Percentiles rank a stretch among this genome's conserved stretches.
Conservation (phyloP, 176 grass and related monocot species). For the Panicum miliaceum region DNA sequence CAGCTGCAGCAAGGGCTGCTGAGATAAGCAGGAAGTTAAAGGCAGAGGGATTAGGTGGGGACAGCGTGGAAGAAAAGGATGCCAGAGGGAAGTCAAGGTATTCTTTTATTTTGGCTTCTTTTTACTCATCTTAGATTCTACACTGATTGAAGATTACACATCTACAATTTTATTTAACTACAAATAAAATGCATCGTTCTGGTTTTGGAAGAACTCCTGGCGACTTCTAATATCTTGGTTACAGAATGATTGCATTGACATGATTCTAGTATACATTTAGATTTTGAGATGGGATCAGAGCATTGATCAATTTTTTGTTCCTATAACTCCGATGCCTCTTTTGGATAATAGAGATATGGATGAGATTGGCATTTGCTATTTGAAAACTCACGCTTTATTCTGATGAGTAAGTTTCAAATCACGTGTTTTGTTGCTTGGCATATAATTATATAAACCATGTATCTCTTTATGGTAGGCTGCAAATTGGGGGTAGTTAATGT, state of each 20-base stretch:
- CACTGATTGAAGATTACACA: neutral
- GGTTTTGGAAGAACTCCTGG: neutral
- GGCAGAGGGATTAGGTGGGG: conserved; percentile 65
- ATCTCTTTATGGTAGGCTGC: neutral
- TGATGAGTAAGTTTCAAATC: neutral
- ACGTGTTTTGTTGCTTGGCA: neutral
- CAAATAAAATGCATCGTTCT: neutral
- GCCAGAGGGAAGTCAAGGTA: conserved; percentile 72
- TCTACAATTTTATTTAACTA: conserved; percentile 9
- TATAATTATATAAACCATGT: conserved; percentile 13
- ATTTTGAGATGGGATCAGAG: conserved; percentile 5
- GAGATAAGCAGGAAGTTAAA: conserved; percentile 98
- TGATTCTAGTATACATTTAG: neutral
- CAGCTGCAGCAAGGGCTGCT: conserved; percentile 87
- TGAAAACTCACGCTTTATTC: conserved; percentile 25
- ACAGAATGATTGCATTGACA: neutral
- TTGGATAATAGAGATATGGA: conserved; percentile 23
- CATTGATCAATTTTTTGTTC: neutral
- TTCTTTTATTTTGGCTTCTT: neutral
- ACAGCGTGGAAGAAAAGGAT: conserved; percentile 56
- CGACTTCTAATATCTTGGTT: neutral
- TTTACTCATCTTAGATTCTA: conserved; percentile 7
- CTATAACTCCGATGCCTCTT: neutral
- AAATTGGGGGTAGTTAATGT: neutral
- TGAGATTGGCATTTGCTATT: neutral